Base-by-base conservation (phyloP, 2,329 filamentous ascomycete species). In the Neodidymelliopsis sp. region DNA sequence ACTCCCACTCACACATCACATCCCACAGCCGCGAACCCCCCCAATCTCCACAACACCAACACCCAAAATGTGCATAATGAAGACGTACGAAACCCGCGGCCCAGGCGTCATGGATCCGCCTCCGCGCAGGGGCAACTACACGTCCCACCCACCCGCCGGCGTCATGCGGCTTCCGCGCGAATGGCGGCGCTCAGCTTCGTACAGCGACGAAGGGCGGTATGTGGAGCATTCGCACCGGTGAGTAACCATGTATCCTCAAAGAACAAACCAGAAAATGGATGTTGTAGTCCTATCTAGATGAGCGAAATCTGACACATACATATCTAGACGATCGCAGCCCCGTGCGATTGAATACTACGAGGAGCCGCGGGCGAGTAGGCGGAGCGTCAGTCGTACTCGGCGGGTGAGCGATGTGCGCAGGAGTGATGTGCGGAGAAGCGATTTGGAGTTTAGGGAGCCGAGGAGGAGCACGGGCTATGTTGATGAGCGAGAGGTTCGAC, bases 11-110 rank as follows among this genome's bases (percentile, higher is more conserved):
- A 16, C 13, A 8, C 34, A 3, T 9, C 34, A 8, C 12, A 10
- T n/a, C 10, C 24, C n/a, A 12, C 22, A 8, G 5, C 8, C 23
- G 5, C 12, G 10, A 12, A 36, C 12, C 19, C 16, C n/a, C 34
- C 6, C 8, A 20, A 9, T 9, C n/a, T 6, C 5, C 20, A 30
- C 15, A 3, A 19, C 16, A 13, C 23, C 19, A 31, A 7, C 23
- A 42, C 18, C 7, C 44, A 59, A 18, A 29, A 72, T 72, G 69
- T 72, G 69, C 48, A 60, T 72, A 40, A 63, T 71, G 57, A 63
- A 49, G 19, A 65, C 62, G 4, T 66, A 63, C 47, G 62, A 63
- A 35, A 66, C 66, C 9, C 57, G 55, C 47, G 56, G 57, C 15
- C 57, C 55, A 37, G 54, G 53, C 43, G 65, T 72, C 34, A 31